Evolutionary conservation across 192 early-diverging fungal genomes (phyloP).

Genomic region (Cetraspora pellucida): DNA sequence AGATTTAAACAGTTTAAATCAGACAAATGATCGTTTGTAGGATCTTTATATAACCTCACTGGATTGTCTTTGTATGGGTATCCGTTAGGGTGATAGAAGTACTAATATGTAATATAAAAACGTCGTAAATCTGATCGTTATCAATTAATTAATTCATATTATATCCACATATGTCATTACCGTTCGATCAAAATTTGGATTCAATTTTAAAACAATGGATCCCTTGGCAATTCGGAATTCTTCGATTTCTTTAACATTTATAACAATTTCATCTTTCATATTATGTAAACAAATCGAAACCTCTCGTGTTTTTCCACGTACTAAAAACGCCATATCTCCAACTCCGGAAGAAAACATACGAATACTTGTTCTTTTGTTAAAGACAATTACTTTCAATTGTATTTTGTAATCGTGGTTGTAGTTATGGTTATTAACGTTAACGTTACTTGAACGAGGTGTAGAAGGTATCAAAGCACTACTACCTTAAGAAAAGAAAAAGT

Average conservation of each 20-base stretch:
- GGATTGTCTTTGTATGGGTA: background rate
- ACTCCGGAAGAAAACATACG: background rate
- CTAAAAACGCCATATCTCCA: background rate
- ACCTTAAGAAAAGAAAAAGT: background rate
- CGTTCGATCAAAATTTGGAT: background rate
- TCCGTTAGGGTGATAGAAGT: background rate
- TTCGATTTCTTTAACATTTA: background rate
- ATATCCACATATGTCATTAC: slow-evolving; percentile 4
- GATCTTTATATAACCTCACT: background rate
- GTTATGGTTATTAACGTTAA: background rate
- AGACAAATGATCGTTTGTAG: background rate
- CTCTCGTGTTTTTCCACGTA: background rate
- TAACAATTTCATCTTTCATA: slow-evolving; percentile 9
- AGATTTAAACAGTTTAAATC: background rate
- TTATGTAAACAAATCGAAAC: slow-evolving; percentile 10
- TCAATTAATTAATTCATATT: background rate
- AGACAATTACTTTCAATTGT: background rate
- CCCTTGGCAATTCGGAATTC: background rate
- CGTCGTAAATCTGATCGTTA: background rate
- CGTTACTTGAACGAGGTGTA: too few species aligned
- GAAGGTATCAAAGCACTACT: too few species aligned
- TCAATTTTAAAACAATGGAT: background rate
- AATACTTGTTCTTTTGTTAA: background rate
- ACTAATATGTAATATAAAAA: background rate
- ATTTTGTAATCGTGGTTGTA: background rate